phyloP scores from a whole-genome alignment of 352 stramenopile genomes.

The Globisporangium canariense region DNA sequence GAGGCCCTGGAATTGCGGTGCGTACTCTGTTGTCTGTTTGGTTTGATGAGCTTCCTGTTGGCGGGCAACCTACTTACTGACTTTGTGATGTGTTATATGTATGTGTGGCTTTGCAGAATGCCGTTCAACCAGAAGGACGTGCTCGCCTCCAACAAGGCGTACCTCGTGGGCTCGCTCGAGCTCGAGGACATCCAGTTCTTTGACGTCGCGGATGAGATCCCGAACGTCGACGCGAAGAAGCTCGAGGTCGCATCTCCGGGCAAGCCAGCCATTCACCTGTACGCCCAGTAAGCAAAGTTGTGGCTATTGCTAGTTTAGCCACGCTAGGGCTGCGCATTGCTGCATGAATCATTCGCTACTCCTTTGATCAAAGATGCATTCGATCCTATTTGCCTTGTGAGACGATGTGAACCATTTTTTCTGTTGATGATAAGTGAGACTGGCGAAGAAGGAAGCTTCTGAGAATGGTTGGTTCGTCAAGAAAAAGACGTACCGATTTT shows the following conservation, averaged over 20 bases:
- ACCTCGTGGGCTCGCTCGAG: slow-evolving; percentile 87
- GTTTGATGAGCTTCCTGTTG: slow-evolving; percentile 1
- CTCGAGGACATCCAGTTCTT: slow-evolving; percentile 87
- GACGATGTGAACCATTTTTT: neutral
- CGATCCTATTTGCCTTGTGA: neutral
- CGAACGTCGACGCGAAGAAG: slow-evolving; percentile 80
- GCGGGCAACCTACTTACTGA: neutral
- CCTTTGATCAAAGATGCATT: neutral
- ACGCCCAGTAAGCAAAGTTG: slow-evolving; percentile 33
- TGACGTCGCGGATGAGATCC: slow-evolving; percentile 67
- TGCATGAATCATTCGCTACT: neutral
- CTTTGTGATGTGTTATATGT: neutral
- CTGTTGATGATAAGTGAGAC: neutral
- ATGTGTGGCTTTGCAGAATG: slow-evolving; percentile 50
- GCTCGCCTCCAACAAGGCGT: slow-evolving; percentile 90
- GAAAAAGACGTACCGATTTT: neutral
- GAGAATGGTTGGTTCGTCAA: neutral
- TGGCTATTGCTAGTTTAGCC: neutral
- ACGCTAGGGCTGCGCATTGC: neutral
- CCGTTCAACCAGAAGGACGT: slow-evolving; percentile 95
- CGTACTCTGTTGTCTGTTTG: slow-evolving; percentile 15
- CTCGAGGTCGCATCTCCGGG: slow-evolving; percentile 76
- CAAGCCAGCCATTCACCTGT: slow-evolving; percentile 80
- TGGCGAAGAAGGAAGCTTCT: neutral
- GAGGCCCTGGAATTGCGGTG: slow-evolving; percentile 92